Evolutionary conservation across 2,329 filamentous ascomycete genomes (phyloP), one percentile per base, ranked within the genome.

Genomic region (Epichloe amarillans): DNA sequence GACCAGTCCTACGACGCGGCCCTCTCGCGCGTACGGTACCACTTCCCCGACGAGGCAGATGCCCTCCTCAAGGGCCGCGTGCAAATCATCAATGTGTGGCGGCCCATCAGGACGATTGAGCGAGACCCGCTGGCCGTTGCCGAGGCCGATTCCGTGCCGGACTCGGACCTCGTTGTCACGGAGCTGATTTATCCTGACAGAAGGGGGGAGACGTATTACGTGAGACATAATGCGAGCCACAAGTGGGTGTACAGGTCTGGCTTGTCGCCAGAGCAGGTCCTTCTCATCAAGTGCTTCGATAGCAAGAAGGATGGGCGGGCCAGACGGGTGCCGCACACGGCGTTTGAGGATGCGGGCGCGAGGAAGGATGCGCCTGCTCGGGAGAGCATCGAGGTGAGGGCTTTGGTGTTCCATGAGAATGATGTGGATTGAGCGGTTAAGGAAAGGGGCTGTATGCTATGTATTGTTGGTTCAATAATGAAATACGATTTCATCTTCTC

Each of bases 261-360:
- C 1, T 71, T 80, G 58, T 69, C 65, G 0, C 75, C 76, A 0
- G 67, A 74, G 3, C 71, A 83, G 64, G 73, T 77, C 3, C 67
- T 77, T 3, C 57, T 83, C 42, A 78, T 83, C 63, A 83, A 82
- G 61, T 80, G 76, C 57, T 82, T 75, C 58, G 80, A 83, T 61
- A 76, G 68, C 26, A 76, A 78, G 67, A 41, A 35, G 23, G 76
- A 79, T 59, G 76, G 74, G 0, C 62, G 73, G 12, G n/a, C 11
- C 10, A 47, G 39, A 8, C 61, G 75, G 4, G 71, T 76, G 35
- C 76, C 77, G n/a, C 77, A 81, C 56, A 70, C 71, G 5, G 74
- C 77, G 2, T 80, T 82, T 66, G 63, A 63, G 17, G 71, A 79
- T 60, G 64, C 69, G 8, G 47, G 44, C 10, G 64, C 69, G 15